Evolutionary conservation across 2,329 filamentous ascomycete species (phyloP).

Genomic region (Beauveria caledonica): DNA sequence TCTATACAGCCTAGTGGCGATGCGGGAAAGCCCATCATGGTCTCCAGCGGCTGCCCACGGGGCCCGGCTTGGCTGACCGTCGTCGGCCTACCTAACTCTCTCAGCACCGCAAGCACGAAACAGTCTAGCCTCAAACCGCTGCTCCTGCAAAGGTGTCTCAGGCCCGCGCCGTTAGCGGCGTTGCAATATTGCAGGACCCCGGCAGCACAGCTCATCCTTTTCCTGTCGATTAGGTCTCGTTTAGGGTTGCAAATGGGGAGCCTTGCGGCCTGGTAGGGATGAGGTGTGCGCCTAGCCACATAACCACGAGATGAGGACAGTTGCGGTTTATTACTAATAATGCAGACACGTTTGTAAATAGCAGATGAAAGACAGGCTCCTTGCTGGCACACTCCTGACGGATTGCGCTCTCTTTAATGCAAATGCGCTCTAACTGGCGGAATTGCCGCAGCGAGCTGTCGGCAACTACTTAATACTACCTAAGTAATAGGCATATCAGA

Average conservation of each 20-base stretch:
- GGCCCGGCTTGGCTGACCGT: neutral
- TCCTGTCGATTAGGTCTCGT: neutral
- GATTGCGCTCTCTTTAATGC: neutral
- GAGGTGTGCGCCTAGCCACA: neutral
- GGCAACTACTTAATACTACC: neutral
- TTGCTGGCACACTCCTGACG: neutral
- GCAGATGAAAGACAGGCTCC: neutral
- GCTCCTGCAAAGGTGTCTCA: neutral
- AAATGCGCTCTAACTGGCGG: neutral
- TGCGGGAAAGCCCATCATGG: neutral
- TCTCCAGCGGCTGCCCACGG: neutral
- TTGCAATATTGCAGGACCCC: neutral
- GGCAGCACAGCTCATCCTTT: neutral
- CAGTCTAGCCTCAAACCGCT: neutral
- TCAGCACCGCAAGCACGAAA: neutral
- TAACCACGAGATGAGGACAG: neutral
- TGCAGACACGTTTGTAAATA: neutral
- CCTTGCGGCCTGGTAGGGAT: neutral
- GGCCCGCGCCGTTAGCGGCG: neutral
- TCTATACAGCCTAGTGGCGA: conserved; percentile 1
- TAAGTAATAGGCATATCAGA: neutral
- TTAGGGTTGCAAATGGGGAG: neutral
- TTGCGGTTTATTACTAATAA: neutral
- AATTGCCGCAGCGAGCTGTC: neutral
- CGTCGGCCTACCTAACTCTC: conserved; percentile 15